Evolutionary conservation across 441 rosid species (phyloP).

Genomic region (Rhodomyrtus psidioides): DNA sequence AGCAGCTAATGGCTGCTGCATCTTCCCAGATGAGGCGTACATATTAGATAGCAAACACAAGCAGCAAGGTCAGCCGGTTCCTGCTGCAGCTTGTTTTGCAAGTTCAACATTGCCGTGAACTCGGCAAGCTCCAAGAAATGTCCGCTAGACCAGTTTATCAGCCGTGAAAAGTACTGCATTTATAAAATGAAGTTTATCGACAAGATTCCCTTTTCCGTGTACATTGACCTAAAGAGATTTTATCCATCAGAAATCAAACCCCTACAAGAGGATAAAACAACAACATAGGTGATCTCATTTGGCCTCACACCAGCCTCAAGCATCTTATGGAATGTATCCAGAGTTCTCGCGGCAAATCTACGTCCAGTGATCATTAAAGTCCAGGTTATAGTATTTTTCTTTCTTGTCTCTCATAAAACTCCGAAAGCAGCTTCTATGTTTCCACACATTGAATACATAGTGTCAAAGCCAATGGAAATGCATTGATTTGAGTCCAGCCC

Average conservation of each 20-base stretch:
- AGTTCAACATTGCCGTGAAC: neutral
- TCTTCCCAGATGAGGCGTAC: conserved; percentile 55
- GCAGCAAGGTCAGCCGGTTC: conserved; percentile 52
- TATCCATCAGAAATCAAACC: too few relatives aligned
- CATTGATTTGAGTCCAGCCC: conserved; percentile 32
- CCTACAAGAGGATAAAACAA: too few relatives aligned
- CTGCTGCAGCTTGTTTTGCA: conserved; percentile 3
- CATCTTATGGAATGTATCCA: too few relatives aligned
- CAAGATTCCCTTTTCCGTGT: neutral
- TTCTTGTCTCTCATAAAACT: conserved; percentile 36
- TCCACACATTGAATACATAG: too few relatives aligned
- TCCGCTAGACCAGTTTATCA: conserved; percentile 36
- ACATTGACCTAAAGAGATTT: too few relatives aligned
- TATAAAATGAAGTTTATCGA: conserved; percentile 37
- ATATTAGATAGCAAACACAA: conserved; percentile 51
- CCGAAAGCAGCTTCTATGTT: conserved; percentile 23
- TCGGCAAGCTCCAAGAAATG: neutral
- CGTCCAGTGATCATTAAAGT: neutral
- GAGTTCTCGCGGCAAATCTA: too few relatives aligned
- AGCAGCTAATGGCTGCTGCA: conserved; percentile 28
- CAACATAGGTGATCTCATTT: too few relatives aligned
- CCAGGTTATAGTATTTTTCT: neutral
- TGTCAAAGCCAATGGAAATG: conserved; percentile 11
- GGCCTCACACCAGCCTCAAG: too few relatives aligned
- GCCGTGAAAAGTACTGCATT: conserved; percentile 38